Evolutionary conservation across 495 filamentous ascomycete species (phyloP).

Genomic region (Aspergillus asperescens): DNA sequence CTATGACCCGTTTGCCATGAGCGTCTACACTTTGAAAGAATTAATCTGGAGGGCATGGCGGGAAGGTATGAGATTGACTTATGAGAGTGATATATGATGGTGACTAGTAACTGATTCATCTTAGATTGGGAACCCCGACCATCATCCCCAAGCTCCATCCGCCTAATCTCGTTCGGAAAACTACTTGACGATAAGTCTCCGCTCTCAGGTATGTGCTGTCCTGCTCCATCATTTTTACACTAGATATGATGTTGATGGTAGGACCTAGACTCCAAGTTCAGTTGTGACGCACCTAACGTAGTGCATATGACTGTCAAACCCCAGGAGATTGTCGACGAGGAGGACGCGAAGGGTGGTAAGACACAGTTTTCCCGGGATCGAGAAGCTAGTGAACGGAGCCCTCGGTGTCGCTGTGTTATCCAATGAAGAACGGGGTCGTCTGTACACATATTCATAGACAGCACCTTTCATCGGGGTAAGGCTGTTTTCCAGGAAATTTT

Average conservation of each 20-base stretch:
- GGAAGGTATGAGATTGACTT: constrained; percentile 44
- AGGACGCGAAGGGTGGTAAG: constrained; percentile 75
- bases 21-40: constrained; percentile 86
- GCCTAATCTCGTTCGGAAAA: constrained; percentile 84
- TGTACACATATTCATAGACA: background rate
- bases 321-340: constrained; percentile 83
- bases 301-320: constrained; percentile 93
- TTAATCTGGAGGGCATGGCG: constrained; percentile 87
- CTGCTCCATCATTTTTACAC: background rate
- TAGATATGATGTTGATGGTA: constrained; percentile 11
- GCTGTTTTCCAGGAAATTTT: background rate
- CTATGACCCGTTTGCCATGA: constrained; percentile 80
- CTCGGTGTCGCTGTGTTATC: constrained; percentile 75
- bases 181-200: constrained; percentile 79
- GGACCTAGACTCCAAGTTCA: constrained; percentile 70
- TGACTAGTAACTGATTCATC: background rate
- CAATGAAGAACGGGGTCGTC: constrained; percentile 58
- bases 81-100: background rate
- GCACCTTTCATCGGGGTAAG: background rate
- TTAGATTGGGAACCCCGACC: constrained; percentile 83
- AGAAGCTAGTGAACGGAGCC: constrained; percentile 55
- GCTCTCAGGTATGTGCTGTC: constrained; percentile 55
- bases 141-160: constrained; percentile 74
- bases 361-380: constrained; percentile 52
- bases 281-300: constrained; percentile 65